phyloP scores from a whole-genome alignment of 108 stramenopile genomes.

The Cyclotella cryptica region DNA sequence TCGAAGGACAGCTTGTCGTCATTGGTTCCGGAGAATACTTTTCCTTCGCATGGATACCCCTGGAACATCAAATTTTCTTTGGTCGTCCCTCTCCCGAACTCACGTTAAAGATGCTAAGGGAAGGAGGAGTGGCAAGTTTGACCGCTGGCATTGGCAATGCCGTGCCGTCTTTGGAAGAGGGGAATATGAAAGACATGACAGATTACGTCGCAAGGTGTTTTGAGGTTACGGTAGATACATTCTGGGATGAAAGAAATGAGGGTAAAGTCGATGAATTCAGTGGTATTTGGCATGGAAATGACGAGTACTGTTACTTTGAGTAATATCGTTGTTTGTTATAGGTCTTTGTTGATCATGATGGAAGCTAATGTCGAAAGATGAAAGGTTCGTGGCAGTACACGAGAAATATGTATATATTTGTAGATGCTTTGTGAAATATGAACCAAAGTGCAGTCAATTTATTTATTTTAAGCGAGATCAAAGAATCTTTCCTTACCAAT shows the following conservation, averaged over 20 bases:
- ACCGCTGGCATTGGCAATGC: slow-evolving; percentile 32
- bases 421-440: too few species aligned
- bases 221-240: slow-evolving; percentile 63
- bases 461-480: too few species aligned
- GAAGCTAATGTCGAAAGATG: too few species aligned
- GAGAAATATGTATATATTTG: too few species aligned
- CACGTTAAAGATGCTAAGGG: slow-evolving; percentile 59
- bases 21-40: slow-evolving; percentile 82
- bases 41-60: slow-evolving; percentile 84
- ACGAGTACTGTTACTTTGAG: slow-evolving; percentile 76
- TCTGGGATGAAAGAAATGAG: slow-evolving; percentile 58
- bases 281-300: slow-evolving; percentile 79
- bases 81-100: slow-evolving; percentile 78
- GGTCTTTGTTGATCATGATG: too few species aligned
- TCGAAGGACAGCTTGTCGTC: slow-evolving; percentile 83
- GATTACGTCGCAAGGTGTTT: slow-evolving; percentile 68
- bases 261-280: slow-evolving; percentile 58
- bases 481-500: too few species aligned
- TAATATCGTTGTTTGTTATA: slow-evolving; percentile 11
- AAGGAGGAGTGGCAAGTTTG: slow-evolving; percentile 54
- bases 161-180: slow-evolving; percentile 57
- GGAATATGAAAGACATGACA: slow-evolving; percentile 55
- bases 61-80: slow-evolving; percentile 83
- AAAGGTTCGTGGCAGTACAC: too few species aligned
- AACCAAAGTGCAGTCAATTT: too few species aligned